phyloP scores from a whole-genome alignment of 495 filamentous ascomycete genomes.

The Poronia punctata region DNA sequence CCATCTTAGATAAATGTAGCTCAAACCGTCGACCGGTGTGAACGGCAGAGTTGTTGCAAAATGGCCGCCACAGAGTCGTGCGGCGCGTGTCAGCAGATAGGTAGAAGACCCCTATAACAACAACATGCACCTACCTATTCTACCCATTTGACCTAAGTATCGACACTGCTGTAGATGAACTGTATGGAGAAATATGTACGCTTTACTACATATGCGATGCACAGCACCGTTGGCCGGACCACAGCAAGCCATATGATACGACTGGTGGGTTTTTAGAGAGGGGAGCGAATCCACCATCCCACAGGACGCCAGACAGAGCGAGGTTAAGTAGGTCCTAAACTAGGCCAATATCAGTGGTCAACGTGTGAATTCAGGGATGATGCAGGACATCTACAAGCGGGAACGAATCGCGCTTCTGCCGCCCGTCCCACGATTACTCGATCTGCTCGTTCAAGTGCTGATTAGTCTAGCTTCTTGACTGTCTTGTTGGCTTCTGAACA shows the following conservation, averaged over 20 bases:
- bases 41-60: too few species aligned
- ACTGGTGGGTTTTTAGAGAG: conserved; percentile 7
- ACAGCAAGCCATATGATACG: conserved; percentile 5
- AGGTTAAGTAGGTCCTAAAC: too few species aligned
- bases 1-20: too few species aligned
- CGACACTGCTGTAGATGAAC: too few species aligned
- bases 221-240: conserved; percentile 1
- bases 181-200: too few species aligned
- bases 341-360: conserved; percentile 22
- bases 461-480: too few species aligned
- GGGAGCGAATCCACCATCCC: conserved; percentile 10
- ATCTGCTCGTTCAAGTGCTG: neutral
- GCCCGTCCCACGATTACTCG: conserved; percentile 8
- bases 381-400: conserved; percentile 17
- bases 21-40: too few species aligned
- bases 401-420: conserved; percentile 14
- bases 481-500: too few species aligned
- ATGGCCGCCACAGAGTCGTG: too few species aligned
- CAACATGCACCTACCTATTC: neutral
- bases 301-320: conserved; percentile 8
- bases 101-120: too few species aligned
- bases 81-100: too few species aligned
- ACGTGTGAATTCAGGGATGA: conserved; percentile 23
- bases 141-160: neutral
- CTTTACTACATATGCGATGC: too few species aligned